phyloP scores from a whole-genome alignment of 148 eudicot species.

The Chenopodium album region DNA sequence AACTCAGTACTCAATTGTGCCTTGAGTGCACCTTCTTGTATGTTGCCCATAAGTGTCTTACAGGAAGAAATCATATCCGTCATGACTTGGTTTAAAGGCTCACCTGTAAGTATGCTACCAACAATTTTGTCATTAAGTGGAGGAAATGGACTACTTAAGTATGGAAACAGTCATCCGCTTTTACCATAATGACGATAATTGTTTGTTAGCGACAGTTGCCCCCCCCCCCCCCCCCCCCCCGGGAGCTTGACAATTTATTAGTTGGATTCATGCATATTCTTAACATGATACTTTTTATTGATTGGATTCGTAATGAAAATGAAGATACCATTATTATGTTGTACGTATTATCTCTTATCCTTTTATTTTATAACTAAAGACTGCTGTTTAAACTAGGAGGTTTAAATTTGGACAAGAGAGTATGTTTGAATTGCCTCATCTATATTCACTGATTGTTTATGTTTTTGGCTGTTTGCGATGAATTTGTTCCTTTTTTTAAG shows the following conservation, averaged over 20 bases:
- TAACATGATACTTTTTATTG: too few relatives aligned
- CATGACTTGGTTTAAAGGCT: background rate
- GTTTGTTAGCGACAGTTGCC: too few relatives aligned
- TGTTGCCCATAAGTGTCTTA: background rate
- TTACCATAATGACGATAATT: too few relatives aligned
- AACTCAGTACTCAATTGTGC: conserved; percentile 4
- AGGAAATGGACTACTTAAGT: too few relatives aligned
- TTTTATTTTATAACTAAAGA: background rate
- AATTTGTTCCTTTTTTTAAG: background rate
- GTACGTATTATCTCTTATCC: too few relatives aligned
- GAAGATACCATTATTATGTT: background rate
- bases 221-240: too few relatives aligned
- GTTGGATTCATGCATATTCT: too few relatives aligned
- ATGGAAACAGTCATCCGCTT: too few relatives aligned
- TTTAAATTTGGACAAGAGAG: background rate
- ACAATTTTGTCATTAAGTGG: too few relatives aligned
- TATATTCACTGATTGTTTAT: background rate
- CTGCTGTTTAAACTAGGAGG: background rate
- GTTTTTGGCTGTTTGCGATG: background rate
- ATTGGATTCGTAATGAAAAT: background rate
- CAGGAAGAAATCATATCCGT: background rate
- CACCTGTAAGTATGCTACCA: background rate
- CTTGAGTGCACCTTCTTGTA: background rate
- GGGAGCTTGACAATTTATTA: too few relatives aligned
- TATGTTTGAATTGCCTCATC: background rate